phyloP scores from a whole-genome alignment of 352 stramenopile species.

The Phytopythium delawarense region DNA sequence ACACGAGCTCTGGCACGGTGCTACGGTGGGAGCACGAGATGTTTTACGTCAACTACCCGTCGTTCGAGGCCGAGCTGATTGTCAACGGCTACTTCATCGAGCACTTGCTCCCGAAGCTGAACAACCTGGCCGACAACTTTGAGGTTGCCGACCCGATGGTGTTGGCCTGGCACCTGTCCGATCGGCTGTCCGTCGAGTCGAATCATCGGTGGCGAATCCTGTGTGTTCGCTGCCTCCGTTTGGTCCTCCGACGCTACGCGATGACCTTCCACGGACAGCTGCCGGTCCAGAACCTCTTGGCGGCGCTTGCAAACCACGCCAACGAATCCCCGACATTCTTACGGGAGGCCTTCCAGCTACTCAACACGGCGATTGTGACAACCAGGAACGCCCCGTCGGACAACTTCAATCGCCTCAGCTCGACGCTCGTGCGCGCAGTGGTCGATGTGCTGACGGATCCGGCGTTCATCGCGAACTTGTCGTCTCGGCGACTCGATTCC shows the following conservation, averaged over 20 bases:
- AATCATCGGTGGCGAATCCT: constrained; percentile 51
- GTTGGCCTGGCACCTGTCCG: constrained; percentile 76
- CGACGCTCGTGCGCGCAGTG: constrained; percentile 37
- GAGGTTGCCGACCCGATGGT: constrained; percentile 71
- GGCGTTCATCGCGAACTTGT: constrained; percentile 46
- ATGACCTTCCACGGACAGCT: constrained; percentile 80
- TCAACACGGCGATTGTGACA: constrained; percentile 71
- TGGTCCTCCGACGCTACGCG: constrained; percentile 70
- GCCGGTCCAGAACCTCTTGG: constrained; percentile 37
- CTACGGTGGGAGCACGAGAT: constrained; percentile 74
- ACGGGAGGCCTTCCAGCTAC: constrained; percentile 70
- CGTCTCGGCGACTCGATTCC: constrained; percentile 15
- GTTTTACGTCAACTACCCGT: constrained; percentile 74
- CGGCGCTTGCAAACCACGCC: constrained; percentile 52
- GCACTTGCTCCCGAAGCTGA: constrained; percentile 63
- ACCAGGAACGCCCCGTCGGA: constrained; percentile 58
- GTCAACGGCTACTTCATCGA: constrained; percentile 84
- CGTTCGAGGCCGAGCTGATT: constrained; percentile 66
- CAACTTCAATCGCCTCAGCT: constrained; percentile 55
- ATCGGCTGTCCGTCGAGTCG: constrained; percentile 62
- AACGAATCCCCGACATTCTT: constrained; percentile 48
- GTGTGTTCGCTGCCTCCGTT: constrained; percentile 61
- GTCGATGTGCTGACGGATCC: constrained; percentile 61
- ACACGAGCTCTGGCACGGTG: constrained; percentile 16
- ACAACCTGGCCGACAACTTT: constrained; percentile 54